Conservation (phyloP, 306 rosid genomes). For the Pyrus bretschneideri region DNA sequence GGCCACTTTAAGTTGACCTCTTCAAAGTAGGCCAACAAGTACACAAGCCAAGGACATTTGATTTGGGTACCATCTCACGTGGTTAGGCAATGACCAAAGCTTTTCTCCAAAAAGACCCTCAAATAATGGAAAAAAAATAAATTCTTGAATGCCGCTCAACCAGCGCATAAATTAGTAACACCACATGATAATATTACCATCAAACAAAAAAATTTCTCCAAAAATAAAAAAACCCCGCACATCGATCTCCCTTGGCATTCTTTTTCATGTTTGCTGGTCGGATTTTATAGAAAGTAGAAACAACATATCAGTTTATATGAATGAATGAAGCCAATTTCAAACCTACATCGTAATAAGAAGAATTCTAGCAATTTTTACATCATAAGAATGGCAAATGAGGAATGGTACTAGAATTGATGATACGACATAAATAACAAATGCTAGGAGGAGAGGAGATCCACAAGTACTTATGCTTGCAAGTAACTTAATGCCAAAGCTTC, state of each 20-base stretch:
- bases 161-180: background rate
- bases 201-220: no score
- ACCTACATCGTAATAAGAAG: constrained; percentile 10
- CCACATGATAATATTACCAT: no score
- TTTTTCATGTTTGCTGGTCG: no score
- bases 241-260: background rate
- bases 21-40: no score
- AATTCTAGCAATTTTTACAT: constrained; percentile 32
- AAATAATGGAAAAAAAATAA: no score
- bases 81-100: background rate
- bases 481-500: constrained; percentile 86
- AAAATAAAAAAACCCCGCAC: background rate
- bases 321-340: background rate
- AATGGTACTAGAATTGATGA: constrained; percentile 31
- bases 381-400: constrained; percentile 37
- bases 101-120: background rate
- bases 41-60: no score
- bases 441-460: constrained; percentile 17
- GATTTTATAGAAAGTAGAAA: background rate
- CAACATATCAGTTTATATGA: background rate
- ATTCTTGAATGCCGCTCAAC: no score
- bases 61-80: background rate
- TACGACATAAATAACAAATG: constrained; percentile 38
- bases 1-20: no score
- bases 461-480: constrained; percentile 44